Percentiles rank a stretch among this genome's conserved stretches.
phyloP scores from a whole-genome alignment of 2,329 filamentous ascomycete species.

The Fusarium sp. region DNA sequence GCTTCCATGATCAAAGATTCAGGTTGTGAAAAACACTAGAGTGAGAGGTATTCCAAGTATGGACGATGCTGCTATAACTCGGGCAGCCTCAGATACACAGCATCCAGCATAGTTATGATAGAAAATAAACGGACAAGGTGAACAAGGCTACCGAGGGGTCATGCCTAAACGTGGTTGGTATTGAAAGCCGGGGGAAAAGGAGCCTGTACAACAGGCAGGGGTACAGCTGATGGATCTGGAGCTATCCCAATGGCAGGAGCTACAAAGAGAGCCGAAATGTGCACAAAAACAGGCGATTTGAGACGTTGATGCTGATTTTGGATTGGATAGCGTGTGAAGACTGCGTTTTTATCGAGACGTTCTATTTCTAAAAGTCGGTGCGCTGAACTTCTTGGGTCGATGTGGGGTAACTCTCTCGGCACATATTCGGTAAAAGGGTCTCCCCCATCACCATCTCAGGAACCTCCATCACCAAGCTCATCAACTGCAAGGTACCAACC shows the following conservation, averaged over 20 bases:
- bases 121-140: conserved; percentile 42
- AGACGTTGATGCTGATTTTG: conserved; percentile 29
- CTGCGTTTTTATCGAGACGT: conserved; percentile 50
- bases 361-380: conserved; percentile 53
- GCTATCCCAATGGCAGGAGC: conserved; percentile 2
- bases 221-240: conserved; percentile 15
- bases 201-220: conserved; percentile 19
- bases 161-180: conserved; percentile 44
- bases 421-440: conserved; percentile 22
- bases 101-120: conserved; percentile 54
- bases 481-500: not conserved
- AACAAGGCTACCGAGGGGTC: conserved; percentile 53
- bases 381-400: conserved; percentile 47
- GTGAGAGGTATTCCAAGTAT: conserved; percentile 17
- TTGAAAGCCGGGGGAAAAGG: conserved; percentile 29
- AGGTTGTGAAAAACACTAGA: conserved; percentile 23
- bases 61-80: conserved; percentile 53
- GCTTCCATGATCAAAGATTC: conserved; percentile 54
- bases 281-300: not conserved
- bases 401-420: conserved; percentile 45
- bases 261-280: not conserved
- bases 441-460: not conserved
- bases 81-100: conserved; percentile 51
- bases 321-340: conserved; percentile 27
- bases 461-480: not conserved